A percentile compares a stretch with the other conserved stretches of the same genome.
These are phyloP conservation scores for Ettlia oleoabundans DNA, from an alignment of 139 green algal genomes.

Conservation along the genomic window DNA sequence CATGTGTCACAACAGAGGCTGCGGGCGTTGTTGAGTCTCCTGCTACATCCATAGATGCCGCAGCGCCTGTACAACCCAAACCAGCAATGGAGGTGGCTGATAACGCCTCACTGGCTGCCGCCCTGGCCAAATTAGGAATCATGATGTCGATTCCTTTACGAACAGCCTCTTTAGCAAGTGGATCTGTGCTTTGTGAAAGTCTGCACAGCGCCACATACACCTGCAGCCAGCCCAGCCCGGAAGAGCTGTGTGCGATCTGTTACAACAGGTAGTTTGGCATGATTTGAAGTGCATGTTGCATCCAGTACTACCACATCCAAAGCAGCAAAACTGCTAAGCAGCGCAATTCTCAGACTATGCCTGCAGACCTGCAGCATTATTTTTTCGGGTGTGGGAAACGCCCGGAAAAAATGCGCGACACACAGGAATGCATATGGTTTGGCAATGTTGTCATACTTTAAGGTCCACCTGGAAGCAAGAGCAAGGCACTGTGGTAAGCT, in stretches of 20 bases:
- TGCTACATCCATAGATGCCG: neutral
- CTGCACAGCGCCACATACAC: constrained; percentile 92
- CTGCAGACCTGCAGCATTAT: constrained; percentile 82
- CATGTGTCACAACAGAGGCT: neutral
- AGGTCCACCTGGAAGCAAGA: constrained; percentile 33
- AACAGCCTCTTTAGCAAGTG: constrained; percentile 67
- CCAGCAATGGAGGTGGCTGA: neutral
- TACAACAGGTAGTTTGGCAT: neutral
- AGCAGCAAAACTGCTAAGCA: neutral
- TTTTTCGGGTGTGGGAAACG: constrained; percentile 80
- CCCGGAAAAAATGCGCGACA: constrained; percentile 89
- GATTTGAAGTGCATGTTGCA: neutral
- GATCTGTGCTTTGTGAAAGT: constrained; percentile 74
- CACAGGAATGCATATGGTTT: constrained; percentile 90
- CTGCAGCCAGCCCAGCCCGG: constrained; percentile 13
- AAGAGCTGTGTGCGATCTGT: too few relatives aligned
- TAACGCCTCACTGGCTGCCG: neutral
- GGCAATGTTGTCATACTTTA: constrained; percentile 85
- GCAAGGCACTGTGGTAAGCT: neutral
- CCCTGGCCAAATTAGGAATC: constrained; percentile 71
- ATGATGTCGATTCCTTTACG: constrained; percentile 89
- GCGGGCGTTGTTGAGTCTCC: too few relatives aligned
- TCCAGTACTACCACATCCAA: too few relatives aligned
- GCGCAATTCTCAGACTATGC: neutral
- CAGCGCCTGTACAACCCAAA: neutral